Conservation (phyloP, 495 filamentous ascomycete species). For the Lophiotrema nucula region DNA sequence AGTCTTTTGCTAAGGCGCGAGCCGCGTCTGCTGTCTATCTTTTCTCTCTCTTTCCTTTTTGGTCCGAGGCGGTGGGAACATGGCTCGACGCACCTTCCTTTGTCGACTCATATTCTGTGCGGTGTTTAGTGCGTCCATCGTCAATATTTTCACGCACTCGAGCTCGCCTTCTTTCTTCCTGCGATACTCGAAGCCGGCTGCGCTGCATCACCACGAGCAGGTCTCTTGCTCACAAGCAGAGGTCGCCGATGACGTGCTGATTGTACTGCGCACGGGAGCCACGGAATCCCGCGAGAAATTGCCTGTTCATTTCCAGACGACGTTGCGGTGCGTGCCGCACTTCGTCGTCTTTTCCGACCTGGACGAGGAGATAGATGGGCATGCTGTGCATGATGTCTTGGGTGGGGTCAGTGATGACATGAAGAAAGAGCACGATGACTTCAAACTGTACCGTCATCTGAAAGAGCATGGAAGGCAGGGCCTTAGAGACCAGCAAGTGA, state of each 20-base stretch:
- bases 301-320: constrained; percentile 37
- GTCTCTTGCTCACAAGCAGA: constrained; percentile 22
- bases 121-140: constrained; percentile 21
- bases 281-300: constrained; percentile 42
- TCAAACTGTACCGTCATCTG: constrained; percentile 34
- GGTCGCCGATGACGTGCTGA: constrained; percentile 28
- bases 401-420: constrained; percentile 33
- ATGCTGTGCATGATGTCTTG: constrained; percentile 43
- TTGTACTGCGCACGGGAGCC: constrained; percentile 46
- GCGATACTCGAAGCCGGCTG: constrained; percentile 17
- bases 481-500: constrained; percentile 14
- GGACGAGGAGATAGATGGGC: constrained; percentile 40
- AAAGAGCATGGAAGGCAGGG: constrained; percentile 21
- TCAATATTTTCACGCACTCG: constrained; percentile 21
- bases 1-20: background rate
- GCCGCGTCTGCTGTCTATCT: background rate
- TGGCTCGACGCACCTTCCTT: constrained; percentile 24
- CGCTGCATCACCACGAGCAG: background rate
- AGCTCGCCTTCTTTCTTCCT: constrained; percentile 25
- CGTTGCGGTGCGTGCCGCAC: constrained; percentile 29
- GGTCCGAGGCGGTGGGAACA: background rate
- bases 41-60: constrained; percentile 7
- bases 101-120: constrained; percentile 24
- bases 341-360: constrained; percentile 43
- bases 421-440: constrained; percentile 23